Evolutionary conservation across 2,329 filamentous ascomycete genomes (phyloP), one percentile per base, ranked within the genome.

Genomic region (Beauveria varroae): DNA sequence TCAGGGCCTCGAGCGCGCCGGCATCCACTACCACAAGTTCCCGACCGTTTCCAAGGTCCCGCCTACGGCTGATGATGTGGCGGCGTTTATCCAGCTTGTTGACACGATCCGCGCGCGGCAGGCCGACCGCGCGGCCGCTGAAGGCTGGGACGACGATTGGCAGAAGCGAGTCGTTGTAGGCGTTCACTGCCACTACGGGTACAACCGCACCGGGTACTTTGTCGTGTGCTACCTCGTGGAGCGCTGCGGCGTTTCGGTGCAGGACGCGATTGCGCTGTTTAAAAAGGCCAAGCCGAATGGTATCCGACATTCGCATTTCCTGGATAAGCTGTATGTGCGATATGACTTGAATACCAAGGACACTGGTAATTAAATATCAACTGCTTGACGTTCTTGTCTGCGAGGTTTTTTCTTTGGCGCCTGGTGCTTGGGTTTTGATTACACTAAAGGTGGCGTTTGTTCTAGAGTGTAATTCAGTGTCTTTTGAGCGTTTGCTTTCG

Each of bases 171-270:
- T 68, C n/a, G 76, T 87, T 53, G 83, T 96, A 57, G 93, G 88
- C 2, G 91, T 96, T 0, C 93, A 98, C 72, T 98, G 93, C 69
- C 93, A 98, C 70, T 97, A 97, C 68, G 93, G 93, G 0, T 97
- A 96, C 76, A 97, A 98, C 72, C 84, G 93, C 24, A 97, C 93
- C 0, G 93, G 93, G 0, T 96, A 93, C 72, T 90, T 97, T 70
- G 85, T 98, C 56, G 88, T 91, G 37, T 91, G 87, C 69, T 98
- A 97, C 70, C 78, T 98, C n/a, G 87, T 97, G 16, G 92, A 97
- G 76, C 80, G 86, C 52, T 83, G 89, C 66, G 86, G 84, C 0
- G 93, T 85, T 68, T 78, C 77, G 24, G 83, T 96, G 2, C 83
- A 89, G 68, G 85, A 88, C 60, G 93, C 93, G 1, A 86, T 98